Percentiles rank a stretch among this genome's conserved stretches.
phyloP scores from a whole-genome alignment of 805 yeast genomes.

The Kodamaea hsintzibuensis region DNA sequence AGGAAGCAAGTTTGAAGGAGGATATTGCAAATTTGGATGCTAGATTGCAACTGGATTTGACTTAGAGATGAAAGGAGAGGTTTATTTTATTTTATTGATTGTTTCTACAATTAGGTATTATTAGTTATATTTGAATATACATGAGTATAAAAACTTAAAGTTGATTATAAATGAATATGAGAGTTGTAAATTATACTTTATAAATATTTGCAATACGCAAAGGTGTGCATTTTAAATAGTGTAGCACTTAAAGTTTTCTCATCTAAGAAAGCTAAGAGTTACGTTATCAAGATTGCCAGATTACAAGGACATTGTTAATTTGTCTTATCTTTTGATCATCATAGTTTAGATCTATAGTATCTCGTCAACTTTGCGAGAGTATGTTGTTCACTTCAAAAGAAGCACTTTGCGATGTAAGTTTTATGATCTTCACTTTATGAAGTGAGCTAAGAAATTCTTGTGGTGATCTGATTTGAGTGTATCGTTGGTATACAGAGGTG shows the following conservation, averaged over 20 bases:
- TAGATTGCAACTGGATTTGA: conserved; percentile 42
- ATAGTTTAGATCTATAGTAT: too few relatives aligned
- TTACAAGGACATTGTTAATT: too few relatives aligned
- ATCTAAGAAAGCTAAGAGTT: too few relatives aligned
- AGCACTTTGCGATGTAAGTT: neutral
- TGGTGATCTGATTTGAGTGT: conserved; percentile 37
- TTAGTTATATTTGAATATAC: neutral
- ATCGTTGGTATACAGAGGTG: conserved; percentile 27
- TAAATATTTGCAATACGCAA: too few relatives aligned
- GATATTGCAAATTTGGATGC: conserved; percentile 83
- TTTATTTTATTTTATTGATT: neutral
- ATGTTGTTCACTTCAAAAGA: too few relatives aligned
- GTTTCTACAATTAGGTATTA: conserved; percentile 3
- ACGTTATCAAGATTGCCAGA: too few relatives aligned
- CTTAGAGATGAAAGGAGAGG: conserved; percentile 11
- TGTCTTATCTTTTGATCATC: too few relatives aligned
- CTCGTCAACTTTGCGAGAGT: too few relatives aligned
- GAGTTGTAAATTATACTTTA: too few relatives aligned
- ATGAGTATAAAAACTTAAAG: neutral
- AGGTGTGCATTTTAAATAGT: too few relatives aligned
- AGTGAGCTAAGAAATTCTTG: conserved; percentile 36
- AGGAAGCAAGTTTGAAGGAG: conserved; percentile 86
- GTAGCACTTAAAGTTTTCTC: too few relatives aligned
- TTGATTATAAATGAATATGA: too few relatives aligned
- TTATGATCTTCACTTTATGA: conserved; percentile 17